A percentile compares a stretch with the other conserved stretches of the same genome.
phyloP scores from a whole-genome alignment of 176 grass and related monocot species.

The Melocanna baccifera region DNA sequence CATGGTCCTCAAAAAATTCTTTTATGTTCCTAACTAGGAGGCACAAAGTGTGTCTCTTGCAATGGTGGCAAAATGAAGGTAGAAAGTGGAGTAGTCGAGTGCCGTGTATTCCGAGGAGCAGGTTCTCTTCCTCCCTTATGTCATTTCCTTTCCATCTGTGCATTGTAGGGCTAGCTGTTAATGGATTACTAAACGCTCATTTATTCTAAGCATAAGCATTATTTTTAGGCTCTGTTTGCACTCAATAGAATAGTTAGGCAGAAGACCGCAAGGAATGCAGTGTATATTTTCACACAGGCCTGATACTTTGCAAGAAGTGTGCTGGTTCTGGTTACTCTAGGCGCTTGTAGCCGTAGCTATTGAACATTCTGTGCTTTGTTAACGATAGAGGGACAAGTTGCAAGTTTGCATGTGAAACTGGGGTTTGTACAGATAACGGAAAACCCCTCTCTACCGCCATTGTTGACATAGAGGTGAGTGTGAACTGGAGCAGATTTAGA shows the following conservation, averaged over 20 bases:
- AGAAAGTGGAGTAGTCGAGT: slow-evolving; percentile 71
- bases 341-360: slow-evolving; percentile 47
- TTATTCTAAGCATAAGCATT: neutral
- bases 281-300: slow-evolving; percentile 42
- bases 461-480: neutral
- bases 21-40: slow-evolving; percentile 45
- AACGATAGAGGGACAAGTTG: neutral
- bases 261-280: neutral
- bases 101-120: slow-evolving; percentile 88
- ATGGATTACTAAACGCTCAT: neutral
- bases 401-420: neutral
- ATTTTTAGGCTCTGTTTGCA: neutral
- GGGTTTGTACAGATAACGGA: slow-evolving; percentile 5
- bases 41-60: slow-evolving; percentile 88
- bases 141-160: neutral
- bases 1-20: neutral
- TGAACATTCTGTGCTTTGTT: neutral
- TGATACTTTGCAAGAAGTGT: slow-evolving; percentile 95
- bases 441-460: neutral
- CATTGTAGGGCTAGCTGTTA: neutral
- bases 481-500: neutral
- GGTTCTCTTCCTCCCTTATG: slow-evolving; percentile 39
- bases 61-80: slow-evolving; percentile 81
- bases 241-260: neutral
- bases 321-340: slow-evolving; percentile 90